Evolutionary conservation across 305 asterid species (phyloP).

Genomic region (Nicotiana rustica): DNA sequence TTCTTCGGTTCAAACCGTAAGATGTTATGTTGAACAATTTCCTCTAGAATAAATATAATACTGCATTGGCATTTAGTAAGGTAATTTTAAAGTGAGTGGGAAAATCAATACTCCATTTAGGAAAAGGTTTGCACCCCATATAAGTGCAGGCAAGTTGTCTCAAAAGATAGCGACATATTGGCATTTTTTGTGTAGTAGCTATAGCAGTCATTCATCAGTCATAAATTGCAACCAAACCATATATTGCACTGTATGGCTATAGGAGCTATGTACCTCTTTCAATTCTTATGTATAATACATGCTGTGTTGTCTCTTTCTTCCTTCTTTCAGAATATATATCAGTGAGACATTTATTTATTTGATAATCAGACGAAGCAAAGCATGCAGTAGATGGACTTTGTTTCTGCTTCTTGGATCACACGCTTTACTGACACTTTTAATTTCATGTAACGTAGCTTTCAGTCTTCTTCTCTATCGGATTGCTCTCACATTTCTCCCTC

Average conservation of each 20-base stretch:
- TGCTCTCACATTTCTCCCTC: slow-evolving; percentile 2
- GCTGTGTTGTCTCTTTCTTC: slow-evolving; percentile 25
- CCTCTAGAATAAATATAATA: too few species aligned
- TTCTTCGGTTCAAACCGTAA: too few species aligned
- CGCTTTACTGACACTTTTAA: neutral
- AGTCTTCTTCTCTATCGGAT: neutral
- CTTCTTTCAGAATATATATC: slow-evolving; percentile 22
- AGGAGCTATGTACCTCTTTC: neutral
- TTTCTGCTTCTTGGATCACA: slow-evolving; percentile 43
- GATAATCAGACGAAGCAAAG: neutral
- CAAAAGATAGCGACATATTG: slow-evolving; percentile 39
- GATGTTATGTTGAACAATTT: too few species aligned
- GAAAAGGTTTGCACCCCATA: neutral
- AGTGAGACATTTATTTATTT: slow-evolving; percentile 35
- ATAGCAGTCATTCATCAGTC: slow-evolving; percentile 35
- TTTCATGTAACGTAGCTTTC: slow-evolving; percentile 28
- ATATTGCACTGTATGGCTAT: neutral
- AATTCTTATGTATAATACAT: neutral
- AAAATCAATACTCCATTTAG: neutral
- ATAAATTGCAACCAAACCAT: slow-evolving; percentile 38
- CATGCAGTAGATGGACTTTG: slow-evolving; percentile 10
- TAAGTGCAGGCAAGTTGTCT: slow-evolving; percentile 33
- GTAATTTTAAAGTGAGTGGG: neutral
- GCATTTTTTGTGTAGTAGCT: slow-evolving; percentile 30
- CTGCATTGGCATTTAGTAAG: neutral